A percentile compares a stretch with the other conserved stretches of the same genome.
Evolutionary conservation across 1,284 basidiomycete species (phyloP).

Genomic region (Schizopora paradoxa): DNA sequence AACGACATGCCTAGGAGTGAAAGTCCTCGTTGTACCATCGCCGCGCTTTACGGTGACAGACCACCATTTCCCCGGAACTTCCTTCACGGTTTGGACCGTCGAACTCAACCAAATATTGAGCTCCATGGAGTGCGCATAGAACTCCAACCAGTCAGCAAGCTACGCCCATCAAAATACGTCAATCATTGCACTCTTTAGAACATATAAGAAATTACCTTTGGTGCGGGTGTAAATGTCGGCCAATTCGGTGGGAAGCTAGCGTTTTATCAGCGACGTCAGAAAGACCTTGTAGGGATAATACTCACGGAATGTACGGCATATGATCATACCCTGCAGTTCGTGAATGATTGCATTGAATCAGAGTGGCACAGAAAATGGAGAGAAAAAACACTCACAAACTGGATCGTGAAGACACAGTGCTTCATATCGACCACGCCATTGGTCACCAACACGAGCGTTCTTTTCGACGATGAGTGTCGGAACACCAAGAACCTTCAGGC

Average conservation of each 20-base stretch:
- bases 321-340: slow-evolving; percentile 18
- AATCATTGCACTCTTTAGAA: slow-evolving; percentile 25
- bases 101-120: slow-evolving; percentile 62
- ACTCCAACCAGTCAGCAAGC: slow-evolving; percentile 67
- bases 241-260: slow-evolving; percentile 52
- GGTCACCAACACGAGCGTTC: slow-evolving; percentile 48
- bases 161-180: slow-evolving; percentile 24
- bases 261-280: slow-evolving; percentile 2
- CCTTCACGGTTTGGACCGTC: slow-evolving; percentile 22
- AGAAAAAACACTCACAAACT: slow-evolving; percentile 43
- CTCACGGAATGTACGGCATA: slow-evolving; percentile 25
- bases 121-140: slow-evolving; percentile 59
- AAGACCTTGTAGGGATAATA: background rate
- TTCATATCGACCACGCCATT: slow-evolving; percentile 56
- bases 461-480: slow-evolving; percentile 50
- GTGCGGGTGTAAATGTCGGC: slow-evolving; percentile 57
- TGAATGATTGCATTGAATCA: slow-evolving; percentile 5
- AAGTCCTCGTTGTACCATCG: slow-evolving; percentile 22
- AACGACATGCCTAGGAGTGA: slow-evolving; percentile 27
- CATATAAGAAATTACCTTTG: slow-evolving; percentile 33
- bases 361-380: slow-evolving; percentile 8
- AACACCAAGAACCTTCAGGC: slow-evolving; percentile 50
- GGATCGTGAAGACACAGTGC: slow-evolving; percentile 60
- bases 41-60: slow-evolving; percentile 28
- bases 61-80: slow-evolving; percentile 30